phyloP scores from a whole-genome alignment of 2,329 filamentous ascomycete species.

The Beauveria pseudobassiana region DNA sequence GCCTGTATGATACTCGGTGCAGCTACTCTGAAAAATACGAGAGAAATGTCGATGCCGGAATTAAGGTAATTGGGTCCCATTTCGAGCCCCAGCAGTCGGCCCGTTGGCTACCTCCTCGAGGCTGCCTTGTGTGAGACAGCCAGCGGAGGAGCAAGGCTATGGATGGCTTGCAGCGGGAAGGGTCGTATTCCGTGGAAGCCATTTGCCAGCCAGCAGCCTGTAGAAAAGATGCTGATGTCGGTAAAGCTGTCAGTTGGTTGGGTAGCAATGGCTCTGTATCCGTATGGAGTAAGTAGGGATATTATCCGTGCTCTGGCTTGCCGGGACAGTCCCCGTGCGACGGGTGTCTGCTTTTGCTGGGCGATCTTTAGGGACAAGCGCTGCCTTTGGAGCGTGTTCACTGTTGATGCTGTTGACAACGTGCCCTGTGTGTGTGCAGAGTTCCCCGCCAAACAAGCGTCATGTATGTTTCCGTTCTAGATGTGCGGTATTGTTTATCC shows the following conservation, averaged over 20 bases:
- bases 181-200: neutral
- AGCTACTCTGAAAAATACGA: neutral
- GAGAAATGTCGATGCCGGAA: neutral
- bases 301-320: neutral
- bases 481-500: neutral
- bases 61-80: no score
- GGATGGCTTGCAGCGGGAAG: no score
- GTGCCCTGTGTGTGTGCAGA: neutral
- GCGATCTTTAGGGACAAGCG: neutral
- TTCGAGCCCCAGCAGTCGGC: neutral
- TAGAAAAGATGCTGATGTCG: neutral
- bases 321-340: neutral
- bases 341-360: neutral
- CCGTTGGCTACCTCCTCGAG: neutral
- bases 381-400: neutral
- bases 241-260: neutral
- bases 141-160: neutral
- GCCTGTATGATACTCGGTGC: no score
- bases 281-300: neutral
- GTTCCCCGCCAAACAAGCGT: constrained; percentile 8
- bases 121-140: constrained; percentile 6
- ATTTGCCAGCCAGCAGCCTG: neutral
- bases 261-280: neutral
- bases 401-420: neutral
- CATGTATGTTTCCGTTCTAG: neutral